Evolutionary conservation across 225 moss, liverwort and hornwort genomes (phyloP).

Genomic region (Marchantia paleacea): DNA sequence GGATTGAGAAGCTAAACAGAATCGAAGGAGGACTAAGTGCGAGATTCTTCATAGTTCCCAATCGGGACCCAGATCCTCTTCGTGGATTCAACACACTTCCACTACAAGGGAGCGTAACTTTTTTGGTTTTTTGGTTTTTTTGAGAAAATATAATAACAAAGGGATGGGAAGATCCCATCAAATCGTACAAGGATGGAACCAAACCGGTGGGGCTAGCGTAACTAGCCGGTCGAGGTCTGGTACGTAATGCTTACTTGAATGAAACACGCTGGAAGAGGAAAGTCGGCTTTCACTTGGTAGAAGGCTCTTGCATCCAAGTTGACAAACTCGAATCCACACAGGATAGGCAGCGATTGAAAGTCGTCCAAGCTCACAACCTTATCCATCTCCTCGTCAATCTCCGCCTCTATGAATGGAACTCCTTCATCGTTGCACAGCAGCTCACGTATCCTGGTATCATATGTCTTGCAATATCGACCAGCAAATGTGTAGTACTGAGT

Average conservation of each 20-base stretch:
- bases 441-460: conserved; percentile 17
- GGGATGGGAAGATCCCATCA: too few relatives aligned
- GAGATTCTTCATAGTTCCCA: too few relatives aligned
- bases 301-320: conserved; percentile 19
- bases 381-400: conserved; percentile 26
- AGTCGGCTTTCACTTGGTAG: conserved; percentile 9
- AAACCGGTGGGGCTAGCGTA: too few relatives aligned
- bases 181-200: too few relatives aligned
- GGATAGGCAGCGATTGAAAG: background rate
- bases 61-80: too few relatives aligned
- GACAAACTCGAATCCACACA: conserved; percentile 14
- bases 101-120: too few relatives aligned
- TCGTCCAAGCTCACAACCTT: conserved; percentile 20
- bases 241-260: conserved; percentile 17
- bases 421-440: conserved; percentile 27
- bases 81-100: too few relatives aligned
- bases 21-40: too few relatives aligned
- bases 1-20: too few relatives aligned
- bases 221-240: too few relatives aligned
- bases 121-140: too few relatives aligned
- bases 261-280: conserved; percentile 21
- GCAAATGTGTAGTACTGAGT: conserved; percentile 20
- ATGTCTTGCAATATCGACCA: conserved; percentile 21
- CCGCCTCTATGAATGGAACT: conserved; percentile 34
- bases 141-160: too few relatives aligned